Evolutionary conservation across 2,329 filamentous ascomycete species (phyloP).

Genomic region (Trichophyton verrucosum): DNA sequence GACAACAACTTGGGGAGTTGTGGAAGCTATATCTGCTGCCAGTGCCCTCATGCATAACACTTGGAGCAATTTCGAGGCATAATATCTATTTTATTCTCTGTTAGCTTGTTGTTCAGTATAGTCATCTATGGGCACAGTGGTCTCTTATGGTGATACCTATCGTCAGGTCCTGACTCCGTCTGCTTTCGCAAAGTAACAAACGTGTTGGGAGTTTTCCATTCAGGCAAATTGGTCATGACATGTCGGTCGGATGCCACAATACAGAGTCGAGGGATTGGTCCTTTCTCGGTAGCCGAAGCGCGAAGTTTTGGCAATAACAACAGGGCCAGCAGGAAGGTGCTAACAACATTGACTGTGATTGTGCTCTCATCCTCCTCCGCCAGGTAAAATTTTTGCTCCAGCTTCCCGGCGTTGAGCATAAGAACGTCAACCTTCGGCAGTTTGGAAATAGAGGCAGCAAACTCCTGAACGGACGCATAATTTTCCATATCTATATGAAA

Average conservation of each 20-base stretch:
- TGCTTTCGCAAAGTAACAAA: neutral
- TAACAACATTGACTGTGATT: constrained; percentile 30
- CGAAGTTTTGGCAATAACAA: constrained; percentile 26
- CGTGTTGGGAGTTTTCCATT: neutral
- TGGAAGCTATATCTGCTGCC: neutral
- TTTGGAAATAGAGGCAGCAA: constrained; percentile 17
- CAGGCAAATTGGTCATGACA: neutral
- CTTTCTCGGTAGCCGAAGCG: constrained; percentile 11
- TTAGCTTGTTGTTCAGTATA: neutral
- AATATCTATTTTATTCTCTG: neutral
- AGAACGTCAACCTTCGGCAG: constrained; percentile 24
- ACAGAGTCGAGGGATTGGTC: neutral
- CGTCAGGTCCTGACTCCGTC: neutral
- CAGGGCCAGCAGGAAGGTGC: constrained; percentile 26
- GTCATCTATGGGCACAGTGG: neutral
- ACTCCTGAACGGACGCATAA: constrained; percentile 21
- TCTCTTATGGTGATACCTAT: neutral
- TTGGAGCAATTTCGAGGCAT: neutral
- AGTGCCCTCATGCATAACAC: neutral
- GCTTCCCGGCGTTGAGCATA: constrained; percentile 29
- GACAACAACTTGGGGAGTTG: neutral
- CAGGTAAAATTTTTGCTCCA: constrained; percentile 17
- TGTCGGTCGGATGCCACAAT: neutral
- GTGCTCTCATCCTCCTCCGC: constrained; percentile 29
- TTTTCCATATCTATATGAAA: constrained; percentile 22